Evolutionary conservation across 2,329 filamentous ascomycete genomes (phyloP), one percentile per base, ranked within the genome.

Genomic region (Trichoderma koningii): DNA sequence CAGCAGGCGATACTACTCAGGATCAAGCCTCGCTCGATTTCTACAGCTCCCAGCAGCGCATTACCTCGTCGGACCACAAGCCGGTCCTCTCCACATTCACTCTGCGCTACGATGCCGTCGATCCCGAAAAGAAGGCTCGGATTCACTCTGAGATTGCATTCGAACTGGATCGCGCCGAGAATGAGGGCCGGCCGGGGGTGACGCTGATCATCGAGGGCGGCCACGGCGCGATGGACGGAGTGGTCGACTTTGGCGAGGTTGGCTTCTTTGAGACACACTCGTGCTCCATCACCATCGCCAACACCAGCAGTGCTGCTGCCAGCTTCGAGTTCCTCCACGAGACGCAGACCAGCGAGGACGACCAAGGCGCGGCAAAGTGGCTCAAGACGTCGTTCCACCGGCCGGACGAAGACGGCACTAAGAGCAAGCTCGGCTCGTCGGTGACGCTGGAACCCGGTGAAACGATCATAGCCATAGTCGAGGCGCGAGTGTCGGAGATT

Each of bases 21-120:
- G 85, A 88, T 68, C 78, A 78, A 63, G 83, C 89, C 68, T 76
- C 76, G 28, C 77, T 87, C 41, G 84, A 87, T 63, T 77, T 90
- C 65, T 99, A 99, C 74, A 87, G 88, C 0, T 94, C 93, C 0
- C 92, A 98, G 72, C 95, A 98, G 75, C 85, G 90, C 19, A 89
- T 99, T 26, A 85, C 91, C 17, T 97, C 94, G 0, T 98, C 94
- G 0, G 95, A 99, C 71, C 95, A 99, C 77, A 99, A 99, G 75
- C 96, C 95, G 0, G 79, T 99, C 2, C 86, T 89, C 66, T 92
- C 93, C 0, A 81, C 93, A 0, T 98, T 98, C 73, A 89, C 86
- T 0, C 78, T 99, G 7, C 89, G 90, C 51, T 97, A 95, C 73
- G 91, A 97, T 68, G 90, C 91, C 0, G 91, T 97, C 1, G 87